phyloP scores from a whole-genome alignment of 306 rosid species.

The Clitoria ternatea region DNA sequence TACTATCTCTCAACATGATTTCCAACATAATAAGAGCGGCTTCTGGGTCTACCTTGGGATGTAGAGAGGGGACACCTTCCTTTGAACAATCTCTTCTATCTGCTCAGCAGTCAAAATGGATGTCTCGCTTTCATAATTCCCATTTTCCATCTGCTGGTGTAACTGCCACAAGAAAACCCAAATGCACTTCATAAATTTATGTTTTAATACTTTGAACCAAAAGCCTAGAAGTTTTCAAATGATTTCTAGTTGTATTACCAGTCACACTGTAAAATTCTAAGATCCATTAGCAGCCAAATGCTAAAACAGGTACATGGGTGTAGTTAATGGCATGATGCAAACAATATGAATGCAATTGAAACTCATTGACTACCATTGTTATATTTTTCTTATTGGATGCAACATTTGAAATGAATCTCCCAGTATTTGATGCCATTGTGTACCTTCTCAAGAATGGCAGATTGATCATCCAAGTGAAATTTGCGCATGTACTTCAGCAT shows the following conservation, averaged over 20 bases:
- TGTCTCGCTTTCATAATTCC: constrained; percentile 45
- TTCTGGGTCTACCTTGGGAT: constrained; percentile 37
- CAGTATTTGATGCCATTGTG: not conserved
- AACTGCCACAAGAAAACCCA: constrained; percentile 36
- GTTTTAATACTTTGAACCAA: not conserved
- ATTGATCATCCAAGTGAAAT: constrained; percentile 69
- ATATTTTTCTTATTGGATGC: not conserved
- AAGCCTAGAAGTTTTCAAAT: not conserved
- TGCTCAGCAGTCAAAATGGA: constrained; percentile 55
- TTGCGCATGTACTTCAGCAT: constrained; percentile 77
- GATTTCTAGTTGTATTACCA: not conserved
- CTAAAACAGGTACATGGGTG: not conserved
- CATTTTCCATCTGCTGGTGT: constrained; percentile 60
- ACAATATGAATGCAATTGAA: not conserved
- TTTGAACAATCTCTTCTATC: constrained; percentile 60
- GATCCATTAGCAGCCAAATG: too few relatives aligned
- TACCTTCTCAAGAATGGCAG: constrained; percentile 81
- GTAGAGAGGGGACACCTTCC: constrained; percentile 55
- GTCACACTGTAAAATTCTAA: not conserved
- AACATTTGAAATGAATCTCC: not conserved
- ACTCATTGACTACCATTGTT: not conserved
- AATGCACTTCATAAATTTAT: not conserved
- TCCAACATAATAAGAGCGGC: not conserved
- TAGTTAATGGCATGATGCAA: not conserved
- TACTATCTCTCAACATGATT: not conserved